Evolutionary conservation across 139 green algal genomes (phyloP).

Genomic region (Choricystis sp.): DNA sequence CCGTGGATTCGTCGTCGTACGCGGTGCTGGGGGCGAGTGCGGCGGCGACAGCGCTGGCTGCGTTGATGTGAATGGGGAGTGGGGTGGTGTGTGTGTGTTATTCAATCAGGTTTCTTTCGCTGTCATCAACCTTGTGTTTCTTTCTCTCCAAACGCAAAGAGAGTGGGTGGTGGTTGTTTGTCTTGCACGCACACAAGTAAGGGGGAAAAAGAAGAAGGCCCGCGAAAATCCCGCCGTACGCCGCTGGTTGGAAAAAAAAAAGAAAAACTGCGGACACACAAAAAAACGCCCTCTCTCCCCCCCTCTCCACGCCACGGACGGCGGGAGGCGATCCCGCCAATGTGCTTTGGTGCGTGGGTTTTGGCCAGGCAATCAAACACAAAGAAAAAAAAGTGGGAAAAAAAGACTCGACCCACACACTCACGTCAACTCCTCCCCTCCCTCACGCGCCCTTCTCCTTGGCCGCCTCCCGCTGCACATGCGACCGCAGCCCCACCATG

Average conservation of each 20-base stretch:
- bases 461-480: conserved; percentile 46
- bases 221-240: no score
- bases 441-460: conserved; percentile 7
- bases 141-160: no score
- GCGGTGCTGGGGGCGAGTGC: neutral
- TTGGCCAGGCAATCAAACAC: neutral
- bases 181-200: no score
- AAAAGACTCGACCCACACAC: neutral
- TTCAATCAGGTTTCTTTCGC: no score
- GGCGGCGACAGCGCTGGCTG: neutral
- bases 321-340: no score
- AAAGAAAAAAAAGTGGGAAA: neutral
- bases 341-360: no score
- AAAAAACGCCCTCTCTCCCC: neutral
- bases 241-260: neutral
- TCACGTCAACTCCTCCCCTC: neutral
- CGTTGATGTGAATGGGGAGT: neutral
- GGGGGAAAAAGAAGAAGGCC: no score
- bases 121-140: no score
- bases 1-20: neutral
- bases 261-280: neutral
- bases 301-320: neutral
- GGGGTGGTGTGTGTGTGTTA: no score
- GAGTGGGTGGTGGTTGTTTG: no score
- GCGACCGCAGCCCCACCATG: conserved; percentile 72